A percentile compares a stretch with the other conserved stretches of the same genome.
These are phyloP conservation scores for Penicillium verhagenii DNA, from an alignment of 495 filamentous ascomycete species.

Conservation along the genomic window DNA sequence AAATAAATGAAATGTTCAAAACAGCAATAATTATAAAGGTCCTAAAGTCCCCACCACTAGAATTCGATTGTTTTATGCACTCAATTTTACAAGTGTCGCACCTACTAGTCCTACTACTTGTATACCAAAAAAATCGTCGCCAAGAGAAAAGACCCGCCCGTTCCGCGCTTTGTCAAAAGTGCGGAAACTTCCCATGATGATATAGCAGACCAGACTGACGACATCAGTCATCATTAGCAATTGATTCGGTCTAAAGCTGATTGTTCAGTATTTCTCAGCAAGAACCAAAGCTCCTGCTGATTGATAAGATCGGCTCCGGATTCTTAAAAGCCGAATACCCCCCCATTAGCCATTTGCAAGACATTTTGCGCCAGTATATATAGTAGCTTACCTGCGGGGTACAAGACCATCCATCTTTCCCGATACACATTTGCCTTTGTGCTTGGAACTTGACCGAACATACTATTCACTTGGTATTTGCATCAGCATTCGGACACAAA, in stretches of 20 bases:
- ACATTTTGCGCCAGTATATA: neutral
- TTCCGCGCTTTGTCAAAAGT: constrained; percentile 38
- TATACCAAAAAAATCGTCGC: no score
- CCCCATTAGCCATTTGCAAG: neutral
- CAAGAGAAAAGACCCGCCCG: neutral
- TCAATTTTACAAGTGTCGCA: no score
- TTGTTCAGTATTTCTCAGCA: neutral
- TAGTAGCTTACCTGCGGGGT: neutral
- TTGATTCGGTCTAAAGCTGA: neutral
- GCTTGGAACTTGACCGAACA: no score
- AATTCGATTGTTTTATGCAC: no score
- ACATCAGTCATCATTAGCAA: constrained; percentile 1
- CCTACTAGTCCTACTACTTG: no score
- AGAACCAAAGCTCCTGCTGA: neutral
- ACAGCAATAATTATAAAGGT: no score
- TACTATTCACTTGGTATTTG: no score
- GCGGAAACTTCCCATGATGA: constrained; percentile 26
- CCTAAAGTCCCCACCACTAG: no score
- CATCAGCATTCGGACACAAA: no score
- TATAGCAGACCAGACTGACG: constrained; percentile 4
- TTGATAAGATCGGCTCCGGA: constrained; percentile 12
- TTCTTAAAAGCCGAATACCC: neutral
- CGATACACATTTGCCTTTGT: no score
- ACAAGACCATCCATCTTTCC: neutral
- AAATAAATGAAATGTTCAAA: no score